Evolutionary conservation across 768 basidiomycete genomes (phyloP).

Genomic region (Tylopilus sp.): DNA sequence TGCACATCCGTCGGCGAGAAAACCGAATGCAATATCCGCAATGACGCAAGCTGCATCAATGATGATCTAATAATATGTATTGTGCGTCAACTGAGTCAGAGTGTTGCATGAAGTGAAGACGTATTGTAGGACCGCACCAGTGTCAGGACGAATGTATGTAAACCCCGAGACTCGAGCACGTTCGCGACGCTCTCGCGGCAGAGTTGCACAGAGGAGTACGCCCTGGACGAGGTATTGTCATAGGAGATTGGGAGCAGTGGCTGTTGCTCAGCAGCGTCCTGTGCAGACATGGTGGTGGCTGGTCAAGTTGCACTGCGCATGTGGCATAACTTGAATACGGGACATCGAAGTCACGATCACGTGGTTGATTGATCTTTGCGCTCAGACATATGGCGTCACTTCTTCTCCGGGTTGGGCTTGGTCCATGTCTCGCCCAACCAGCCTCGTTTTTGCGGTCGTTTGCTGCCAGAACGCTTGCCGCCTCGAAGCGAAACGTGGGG

Average conservation of each 20-base stretch:
- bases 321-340: background rate
- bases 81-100: conserved; percentile 11
- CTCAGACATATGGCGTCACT: conserved; percentile 11
- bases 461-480: background rate
- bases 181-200: conserved; percentile 38
- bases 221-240: conserved; percentile 15
- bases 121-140: conserved; percentile 44
- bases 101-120: conserved; percentile 16
- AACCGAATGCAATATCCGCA: conserved; percentile 63
- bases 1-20: conserved; percentile 54
- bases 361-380: conserved; percentile 5
- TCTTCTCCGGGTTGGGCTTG: conserved; percentile 20
- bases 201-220: conserved; percentile 3
- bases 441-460: conserved; percentile 1
- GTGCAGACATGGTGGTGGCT: conserved; percentile 31
- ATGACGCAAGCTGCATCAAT: conserved; percentile 72
- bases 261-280: conserved; percentile 44
- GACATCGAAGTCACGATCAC: conserved; percentile 20
- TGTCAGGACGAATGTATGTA: conserved; percentile 57
- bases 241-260: conserved; percentile 39
- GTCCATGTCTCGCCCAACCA: conserved; percentile 4
- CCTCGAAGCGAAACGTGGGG: conserved; percentile 2
- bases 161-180: conserved; percentile 47
- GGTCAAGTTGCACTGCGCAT: conserved; percentile 12
- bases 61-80: conserved; percentile 40